Base-by-base conservation (phyloP, 768 basidiomycete species). In the Amanita phalloides region DNA sequence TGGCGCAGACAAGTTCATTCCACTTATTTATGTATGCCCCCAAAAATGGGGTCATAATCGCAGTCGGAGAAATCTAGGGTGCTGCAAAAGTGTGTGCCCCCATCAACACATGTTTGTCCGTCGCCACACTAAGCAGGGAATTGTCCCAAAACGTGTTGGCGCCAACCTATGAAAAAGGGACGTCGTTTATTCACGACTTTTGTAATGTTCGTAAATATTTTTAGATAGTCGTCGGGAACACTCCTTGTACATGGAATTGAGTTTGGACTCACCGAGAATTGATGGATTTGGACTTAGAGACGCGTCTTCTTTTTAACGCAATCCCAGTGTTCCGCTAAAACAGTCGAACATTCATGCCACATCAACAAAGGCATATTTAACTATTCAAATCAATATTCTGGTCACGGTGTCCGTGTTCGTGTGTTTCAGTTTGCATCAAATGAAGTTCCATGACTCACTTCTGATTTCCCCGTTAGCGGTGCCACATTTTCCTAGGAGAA, bases 131-230 rank as follows among this genome's bases (percentile, higher is more conserved):
- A 39, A 39, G 36, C 37, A 49, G 35, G 23, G 6, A 26, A 6
- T 25, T 39, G 37, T 26, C 48, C 36, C 3, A 30, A 49, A 49
- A 49, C 48, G 48, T 49, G 48, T 49, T 49, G 25, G 48, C 3
- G 20, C 36, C 11, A 13, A 37, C 13, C 21, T 23, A 30, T n/a
- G 25, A 23, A 38, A 49, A 39, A 49, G 48, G 36, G 37, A 20
- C 25, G 6, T 39, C 33, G 10, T 33, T 32, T 2, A 13, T 33
- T 33, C 13, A 33, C 10, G 32, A 32, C 13, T 33, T 10, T 33
- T 33, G 33, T 33, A 13, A 13, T 32, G 32, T 11, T 10, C 6
- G 28, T 1, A 26, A 26, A 6, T 26, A 26, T 26, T 7, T 8
- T 30, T 32, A 32, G 10, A 32, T 33, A 33, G 33, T 33, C 33